phyloP scores from a whole-genome alignment of 768 basidiomycete species.

The Zangia roseola region DNA sequence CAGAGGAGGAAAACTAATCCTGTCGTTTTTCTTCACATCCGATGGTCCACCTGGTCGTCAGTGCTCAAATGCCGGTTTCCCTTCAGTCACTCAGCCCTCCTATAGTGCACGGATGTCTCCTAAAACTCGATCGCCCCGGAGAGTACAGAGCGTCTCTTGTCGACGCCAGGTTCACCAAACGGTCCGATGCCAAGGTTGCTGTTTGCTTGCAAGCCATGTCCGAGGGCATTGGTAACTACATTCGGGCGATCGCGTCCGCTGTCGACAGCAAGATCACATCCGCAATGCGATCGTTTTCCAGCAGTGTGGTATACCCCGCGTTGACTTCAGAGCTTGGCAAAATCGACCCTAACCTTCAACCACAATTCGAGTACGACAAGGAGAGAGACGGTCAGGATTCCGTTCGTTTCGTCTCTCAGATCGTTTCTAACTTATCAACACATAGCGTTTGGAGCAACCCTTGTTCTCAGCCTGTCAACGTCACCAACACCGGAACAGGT shows the following conservation, averaged over 20 bases:
- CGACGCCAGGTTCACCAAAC: conserved; percentile 60
- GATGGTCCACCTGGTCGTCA: conserved; percentile 45
- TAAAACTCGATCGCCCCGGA: conserved; percentile 54
- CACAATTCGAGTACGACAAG: conserved; percentile 39
- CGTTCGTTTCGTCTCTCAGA: not conserved
- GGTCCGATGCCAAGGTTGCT: conserved; percentile 66
- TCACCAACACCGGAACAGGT: conserved; percentile 33
- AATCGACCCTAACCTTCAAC: conserved; percentile 37
- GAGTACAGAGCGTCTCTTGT: conserved; percentile 59
- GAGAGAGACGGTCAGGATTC: conserved; percentile 51
- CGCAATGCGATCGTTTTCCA: conserved; percentile 43
- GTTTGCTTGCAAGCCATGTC: conserved; percentile 66
- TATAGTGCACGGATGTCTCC: conserved; percentile 60
- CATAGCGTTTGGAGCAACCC: conserved; percentile 54
- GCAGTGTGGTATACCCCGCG: conserved; percentile 44
- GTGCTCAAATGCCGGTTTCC: conserved; percentile 21
- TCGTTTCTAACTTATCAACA: not conserved
- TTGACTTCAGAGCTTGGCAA: conserved; percentile 47
- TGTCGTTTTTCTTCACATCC: conserved; percentile 44
- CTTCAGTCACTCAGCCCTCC: conserved; percentile 3
- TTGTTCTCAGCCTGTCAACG: conserved; percentile 43
- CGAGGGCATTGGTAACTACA: conserved; percentile 56
- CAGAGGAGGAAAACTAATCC: conserved; percentile 45
- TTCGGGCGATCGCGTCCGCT: conserved; percentile 43
- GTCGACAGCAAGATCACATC: conserved; percentile 48